phyloP scores from a whole-genome alignment of 768 basidiomycete species.

The Brasilioporus rufonigricans region DNA sequence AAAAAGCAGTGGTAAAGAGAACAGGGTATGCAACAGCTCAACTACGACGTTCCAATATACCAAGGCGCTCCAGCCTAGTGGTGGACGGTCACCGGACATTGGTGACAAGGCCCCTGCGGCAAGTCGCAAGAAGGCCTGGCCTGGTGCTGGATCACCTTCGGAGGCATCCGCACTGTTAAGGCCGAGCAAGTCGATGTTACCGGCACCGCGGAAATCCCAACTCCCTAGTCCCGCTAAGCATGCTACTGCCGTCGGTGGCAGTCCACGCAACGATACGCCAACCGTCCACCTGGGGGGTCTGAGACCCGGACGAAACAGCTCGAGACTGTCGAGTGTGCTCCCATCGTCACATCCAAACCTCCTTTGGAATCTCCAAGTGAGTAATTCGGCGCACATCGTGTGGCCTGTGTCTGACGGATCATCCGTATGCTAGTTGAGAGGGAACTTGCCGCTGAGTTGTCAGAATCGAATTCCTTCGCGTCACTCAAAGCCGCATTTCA shows the following conservation, averaged over 20 bases:
- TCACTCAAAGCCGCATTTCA: background rate
- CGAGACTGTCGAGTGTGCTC: background rate
- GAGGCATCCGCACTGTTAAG: background rate
- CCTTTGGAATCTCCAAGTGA: constrained; percentile 6
- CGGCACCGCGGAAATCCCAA: constrained; percentile 2
- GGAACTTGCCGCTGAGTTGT: background rate
- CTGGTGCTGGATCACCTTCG: constrained; percentile 4
- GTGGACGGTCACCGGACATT: background rate
- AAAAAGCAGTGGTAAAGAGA: constrained; percentile 17
- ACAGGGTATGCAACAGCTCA: constrained; percentile 1
- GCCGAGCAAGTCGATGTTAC: constrained; percentile 14
- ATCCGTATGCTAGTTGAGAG: background rate
- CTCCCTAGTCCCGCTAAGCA: background rate
- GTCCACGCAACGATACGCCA: constrained; percentile 2
- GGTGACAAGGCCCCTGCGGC: constrained; percentile 1
- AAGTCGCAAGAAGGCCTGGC: constrained; percentile 6
- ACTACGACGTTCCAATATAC: constrained; percentile 2
- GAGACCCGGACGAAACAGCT: constrained; percentile 9
- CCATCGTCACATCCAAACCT: background rate
- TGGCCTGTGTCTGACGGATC: constrained; percentile 5
- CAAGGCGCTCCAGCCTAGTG: constrained; percentile 2
- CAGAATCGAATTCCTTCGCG: background rate
- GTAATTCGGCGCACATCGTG: background rate
- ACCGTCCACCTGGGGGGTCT: too few relatives aligned
- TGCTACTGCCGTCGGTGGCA: background rate